Conservation (phyloP, 2,329 filamentous ascomycete genomes). For the Geoglossum cookeanum region DNA sequence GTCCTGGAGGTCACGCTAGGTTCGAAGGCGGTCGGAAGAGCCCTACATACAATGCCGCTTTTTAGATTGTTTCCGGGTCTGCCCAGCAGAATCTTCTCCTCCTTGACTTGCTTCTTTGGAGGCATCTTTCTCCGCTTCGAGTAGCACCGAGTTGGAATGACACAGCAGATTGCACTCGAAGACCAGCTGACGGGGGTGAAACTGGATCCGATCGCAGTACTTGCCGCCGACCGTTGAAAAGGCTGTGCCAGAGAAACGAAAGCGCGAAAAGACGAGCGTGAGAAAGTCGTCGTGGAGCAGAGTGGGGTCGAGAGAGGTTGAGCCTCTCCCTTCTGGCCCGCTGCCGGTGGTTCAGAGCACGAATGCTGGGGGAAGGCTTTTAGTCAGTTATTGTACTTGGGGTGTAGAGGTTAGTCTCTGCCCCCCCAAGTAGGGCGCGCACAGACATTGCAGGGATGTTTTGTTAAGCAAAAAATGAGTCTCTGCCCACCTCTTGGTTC, state of each 20-base stretch:
- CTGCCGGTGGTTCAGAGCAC: not conserved
- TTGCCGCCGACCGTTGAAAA: conserved; percentile 31
- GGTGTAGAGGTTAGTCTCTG: too few relatives aligned
- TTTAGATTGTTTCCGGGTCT: conserved; percentile 95
- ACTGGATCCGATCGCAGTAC: conserved; percentile 23
- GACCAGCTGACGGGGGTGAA: conserved; percentile 14
- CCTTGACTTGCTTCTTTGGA: conserved; percentile 79
- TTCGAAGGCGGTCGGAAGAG: conserved; percentile 18
- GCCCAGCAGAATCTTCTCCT: conserved; percentile 94
- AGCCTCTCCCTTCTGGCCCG: not conserved
- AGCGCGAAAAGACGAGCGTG: conserved; percentile 9
- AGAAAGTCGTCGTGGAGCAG: not conserved
- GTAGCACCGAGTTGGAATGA: conserved; percentile 32
- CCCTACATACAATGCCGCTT: conserved; percentile 87
- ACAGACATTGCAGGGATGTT: too few relatives aligned
- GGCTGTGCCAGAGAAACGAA: conserved; percentile 32
- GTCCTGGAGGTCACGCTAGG: conserved; percentile 23
- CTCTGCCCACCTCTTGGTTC: too few relatives aligned
- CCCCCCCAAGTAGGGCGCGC: too few relatives aligned
- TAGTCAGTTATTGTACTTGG: not conserved
- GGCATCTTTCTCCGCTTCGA: conserved; percentile 61
- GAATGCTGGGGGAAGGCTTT: not conserved
- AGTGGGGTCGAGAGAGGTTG: conserved; percentile 3
- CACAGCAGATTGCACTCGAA: conserved; percentile 22
- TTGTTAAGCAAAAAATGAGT: too few relatives aligned